A percentile compares a stretch with the other conserved stretches of the same genome.
Conservation (phyloP, 441 rosid species). For the Bocquillonia castaneifolia region DNA sequence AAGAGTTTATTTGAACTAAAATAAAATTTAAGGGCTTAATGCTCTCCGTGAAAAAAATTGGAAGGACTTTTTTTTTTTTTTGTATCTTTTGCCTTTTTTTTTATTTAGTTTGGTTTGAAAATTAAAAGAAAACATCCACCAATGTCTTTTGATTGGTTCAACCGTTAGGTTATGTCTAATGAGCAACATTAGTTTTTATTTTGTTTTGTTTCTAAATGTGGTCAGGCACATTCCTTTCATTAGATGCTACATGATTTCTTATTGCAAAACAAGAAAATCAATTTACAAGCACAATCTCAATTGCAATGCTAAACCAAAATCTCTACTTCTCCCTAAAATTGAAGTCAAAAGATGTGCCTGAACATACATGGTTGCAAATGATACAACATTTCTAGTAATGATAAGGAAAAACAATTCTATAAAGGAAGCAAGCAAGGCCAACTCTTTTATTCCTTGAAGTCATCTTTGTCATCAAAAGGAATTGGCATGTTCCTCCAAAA, state of each 20-base stretch:
- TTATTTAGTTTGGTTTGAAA: too few species aligned
- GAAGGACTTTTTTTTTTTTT: too few species aligned
- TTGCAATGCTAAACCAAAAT: neutral
- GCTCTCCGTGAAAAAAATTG: too few species aligned
- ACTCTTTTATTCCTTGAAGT: constrained; percentile 59
- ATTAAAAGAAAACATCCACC: too few species aligned
- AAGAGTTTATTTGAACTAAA: too few species aligned
- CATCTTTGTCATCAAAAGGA: constrained; percentile 74
- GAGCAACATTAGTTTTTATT: too few species aligned
- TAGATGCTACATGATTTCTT: neutral
- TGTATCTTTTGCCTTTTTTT: too few species aligned
- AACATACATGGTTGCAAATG: neutral
- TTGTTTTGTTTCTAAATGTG: too few species aligned
- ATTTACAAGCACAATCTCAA: neutral
- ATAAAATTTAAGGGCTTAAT: too few species aligned
- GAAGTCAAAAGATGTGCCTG: neutral
- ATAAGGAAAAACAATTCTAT: neutral
- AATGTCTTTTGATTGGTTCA: too few species aligned
- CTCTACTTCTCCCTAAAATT: neutral
- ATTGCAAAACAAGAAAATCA: neutral
- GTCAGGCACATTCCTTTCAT: too few species aligned
- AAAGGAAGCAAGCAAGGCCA: neutral
- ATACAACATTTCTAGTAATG: neutral
- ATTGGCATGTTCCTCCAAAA: constrained; percentile 85
- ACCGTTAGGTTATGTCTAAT: too few species aligned